These are phyloP conservation scores for Gilbertella persicaria DNA, from an alignment of 371 early-diverging fungal genomes.

Conservation along the genomic window DNA sequence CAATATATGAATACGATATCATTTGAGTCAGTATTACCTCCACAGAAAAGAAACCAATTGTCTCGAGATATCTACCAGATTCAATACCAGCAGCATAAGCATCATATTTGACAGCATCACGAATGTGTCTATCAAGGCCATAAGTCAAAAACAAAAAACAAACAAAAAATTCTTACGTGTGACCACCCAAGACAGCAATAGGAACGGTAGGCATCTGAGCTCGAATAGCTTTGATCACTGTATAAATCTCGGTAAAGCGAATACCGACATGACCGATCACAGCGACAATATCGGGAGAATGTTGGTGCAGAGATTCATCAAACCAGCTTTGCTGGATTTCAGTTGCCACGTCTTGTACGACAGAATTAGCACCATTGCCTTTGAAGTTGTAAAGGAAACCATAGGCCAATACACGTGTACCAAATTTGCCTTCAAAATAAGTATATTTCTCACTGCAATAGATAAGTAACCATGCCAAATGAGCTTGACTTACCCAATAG, in stretches of 20 bases:
- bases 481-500: constrained; percentile 41
- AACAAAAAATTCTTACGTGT: constrained; percentile 28
- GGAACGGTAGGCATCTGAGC: constrained; percentile 51
- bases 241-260: constrained; percentile 48
- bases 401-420: constrained; percentile 58
- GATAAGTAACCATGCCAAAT: not conserved
- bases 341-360: constrained; percentile 43
- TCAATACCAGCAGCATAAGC: constrained; percentile 56
- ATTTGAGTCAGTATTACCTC: constrained; percentile 20
- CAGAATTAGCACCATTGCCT: constrained; percentile 40
- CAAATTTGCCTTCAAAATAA: constrained; percentile 56
- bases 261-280: constrained; percentile 58
- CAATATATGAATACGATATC: not conserved
- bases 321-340: constrained; percentile 62
- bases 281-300: constrained; percentile 55
- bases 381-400: constrained; percentile 60
- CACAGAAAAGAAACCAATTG: constrained; percentile 60
- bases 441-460: constrained; percentile 41
- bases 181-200: constrained; percentile 61
- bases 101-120: constrained; percentile 58
- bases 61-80: constrained; percentile 62
- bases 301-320: constrained; percentile 46
- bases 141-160: not conserved
- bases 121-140: constrained; percentile 37
- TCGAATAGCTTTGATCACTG: constrained; percentile 54